phyloP scores from a whole-genome alignment of 495 filamentous ascomycete genomes.

The Jackrogersella minutella region DNA sequence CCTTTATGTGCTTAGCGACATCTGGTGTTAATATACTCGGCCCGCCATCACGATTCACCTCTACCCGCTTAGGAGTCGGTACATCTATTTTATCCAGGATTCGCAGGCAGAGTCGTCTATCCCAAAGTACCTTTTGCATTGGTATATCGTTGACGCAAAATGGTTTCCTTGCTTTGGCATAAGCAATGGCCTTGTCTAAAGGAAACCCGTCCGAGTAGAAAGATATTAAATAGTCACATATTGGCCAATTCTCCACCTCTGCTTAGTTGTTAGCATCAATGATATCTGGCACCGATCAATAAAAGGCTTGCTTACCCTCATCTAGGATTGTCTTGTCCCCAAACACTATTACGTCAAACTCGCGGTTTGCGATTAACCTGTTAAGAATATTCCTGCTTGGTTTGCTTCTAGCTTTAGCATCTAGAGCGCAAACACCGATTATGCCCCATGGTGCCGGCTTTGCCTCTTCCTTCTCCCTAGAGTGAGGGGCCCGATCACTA shows the following conservation, averaged over 20 bases:
- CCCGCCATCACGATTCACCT: conserved; percentile 94
- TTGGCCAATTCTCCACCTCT: conserved; percentile 78
- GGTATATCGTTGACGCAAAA: conserved; percentile 97
- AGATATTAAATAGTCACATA: conserved; percentile 91
- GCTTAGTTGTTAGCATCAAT: conserved; percentile 28
- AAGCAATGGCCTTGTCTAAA: conserved; percentile 94
- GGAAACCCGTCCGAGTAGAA: conserved; percentile 99
- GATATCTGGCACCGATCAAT: neutral
- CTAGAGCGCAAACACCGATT: conserved; percentile 94
- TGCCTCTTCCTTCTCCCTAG: conserved; percentile 58
- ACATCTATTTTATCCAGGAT: conserved; percentile 90
- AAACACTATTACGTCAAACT: conserved; percentile 96
- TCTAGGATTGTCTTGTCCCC: conserved; percentile 98
- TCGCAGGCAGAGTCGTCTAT: conserved; percentile 84
- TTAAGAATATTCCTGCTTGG: conserved; percentile 95
- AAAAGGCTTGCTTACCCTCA: conserved; percentile 65
- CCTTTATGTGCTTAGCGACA: conserved; percentile 77
- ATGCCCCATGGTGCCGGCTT: conserved; percentile 61
- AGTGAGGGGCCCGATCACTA: conserved; percentile 58
- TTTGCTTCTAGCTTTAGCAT: conserved; percentile 95
- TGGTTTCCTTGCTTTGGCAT: conserved; percentile 87
- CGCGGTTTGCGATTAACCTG: conserved; percentile 83
- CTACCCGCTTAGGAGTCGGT: conserved; percentile 85
- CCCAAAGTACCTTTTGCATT: conserved; percentile 99
- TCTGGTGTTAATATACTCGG: conserved; percentile 78